Base-by-base conservation (phyloP, 2,329 filamentous ascomycete genomes). In the Colletotrichum sp. region DNA sequence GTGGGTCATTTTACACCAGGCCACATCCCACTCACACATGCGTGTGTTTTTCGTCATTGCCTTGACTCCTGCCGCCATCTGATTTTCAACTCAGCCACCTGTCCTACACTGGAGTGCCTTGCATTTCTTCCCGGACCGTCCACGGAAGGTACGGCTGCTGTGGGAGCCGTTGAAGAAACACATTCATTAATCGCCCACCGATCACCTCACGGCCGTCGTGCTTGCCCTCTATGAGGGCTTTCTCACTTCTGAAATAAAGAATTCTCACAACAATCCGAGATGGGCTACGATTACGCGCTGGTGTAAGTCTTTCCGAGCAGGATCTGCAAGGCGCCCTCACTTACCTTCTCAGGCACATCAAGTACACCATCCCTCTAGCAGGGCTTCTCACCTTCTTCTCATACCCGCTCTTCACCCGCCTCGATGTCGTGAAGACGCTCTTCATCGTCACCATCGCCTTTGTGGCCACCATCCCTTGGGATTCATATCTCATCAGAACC, bases 391-490 rank as follows among this genome's bases (percentile, higher is more conserved):
- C 92, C 18, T 78, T 90, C 57, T 82, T 93, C 64, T 90, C 92
- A 77, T 88, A 87, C 61, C 93, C 93, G 4, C 87, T 95, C 43
- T 87, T 92, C 70, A 93, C 91, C 24, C 87, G 85, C 43, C 85
- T 92, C 71, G 93, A 94, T 81, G 80, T 91, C 52, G 93, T 92
- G 83, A 93, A 93, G 80, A 89, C 93, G 69, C 78, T 84, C 36
- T 92, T 91, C 77, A 85, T 95, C 67, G 87, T 93, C 74, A 84
- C 87, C 24, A 88, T 94, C 78, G 93, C 93, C 24, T 91, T 95
- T 64, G 80, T 88, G 30, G 90, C 93, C 6, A 95, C 94, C 0
- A 92, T 93, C 30, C 94, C 94, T 36, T 96, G 94, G 94, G 94
- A 95, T 80, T 94, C 93, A 10, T 94, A 94, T 82, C 88, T 95